phyloP scores from a whole-genome alignment of 805 yeast species.

The Saccharomycopsis capsularis region DNA sequence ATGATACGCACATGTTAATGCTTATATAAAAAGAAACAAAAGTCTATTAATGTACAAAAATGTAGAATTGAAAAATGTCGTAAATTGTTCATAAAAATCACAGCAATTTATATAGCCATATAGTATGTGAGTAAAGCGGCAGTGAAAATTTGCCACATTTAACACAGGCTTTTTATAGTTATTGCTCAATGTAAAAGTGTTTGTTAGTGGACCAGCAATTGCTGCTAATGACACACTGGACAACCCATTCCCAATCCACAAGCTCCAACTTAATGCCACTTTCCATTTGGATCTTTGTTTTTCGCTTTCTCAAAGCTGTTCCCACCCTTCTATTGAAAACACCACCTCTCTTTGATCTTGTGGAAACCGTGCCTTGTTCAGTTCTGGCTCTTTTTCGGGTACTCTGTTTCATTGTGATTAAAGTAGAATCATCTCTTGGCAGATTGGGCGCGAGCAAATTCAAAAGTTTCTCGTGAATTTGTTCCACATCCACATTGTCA shows the following conservation, averaged over 20 bases:
- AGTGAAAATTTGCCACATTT: too few species aligned
- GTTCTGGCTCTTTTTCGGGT: conserved; percentile 9
- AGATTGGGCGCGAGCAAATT: not conserved
- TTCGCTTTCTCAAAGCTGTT: too few species aligned
- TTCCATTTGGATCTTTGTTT: too few species aligned
- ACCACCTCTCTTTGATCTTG: conserved; percentile 1
- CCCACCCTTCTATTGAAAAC: too few species aligned
- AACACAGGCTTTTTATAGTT: too few species aligned
- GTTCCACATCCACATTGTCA: conserved; percentile 23
- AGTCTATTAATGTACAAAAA: too few species aligned
- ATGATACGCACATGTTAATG: too few species aligned
- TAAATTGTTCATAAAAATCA: too few species aligned
- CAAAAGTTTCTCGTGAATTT: conserved; percentile 3
- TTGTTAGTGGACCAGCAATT: conserved; percentile 24
- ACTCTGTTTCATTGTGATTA: not conserved
- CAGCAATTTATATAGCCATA: too few species aligned
- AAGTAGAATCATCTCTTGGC: not conserved
- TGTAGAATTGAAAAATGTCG: too few species aligned
- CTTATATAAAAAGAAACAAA: too few species aligned
- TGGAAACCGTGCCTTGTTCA: conserved; percentile 3
- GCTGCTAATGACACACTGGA: conserved; percentile 46
- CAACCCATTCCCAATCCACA: conserved; percentile 61
- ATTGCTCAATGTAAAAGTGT: conserved; percentile 1
- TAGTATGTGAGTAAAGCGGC: too few species aligned
- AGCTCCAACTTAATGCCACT: conserved; percentile 19